phyloP scores from a whole-genome alignment of 768 basidiomycete species.

The Amyloporia xantha region DNA sequence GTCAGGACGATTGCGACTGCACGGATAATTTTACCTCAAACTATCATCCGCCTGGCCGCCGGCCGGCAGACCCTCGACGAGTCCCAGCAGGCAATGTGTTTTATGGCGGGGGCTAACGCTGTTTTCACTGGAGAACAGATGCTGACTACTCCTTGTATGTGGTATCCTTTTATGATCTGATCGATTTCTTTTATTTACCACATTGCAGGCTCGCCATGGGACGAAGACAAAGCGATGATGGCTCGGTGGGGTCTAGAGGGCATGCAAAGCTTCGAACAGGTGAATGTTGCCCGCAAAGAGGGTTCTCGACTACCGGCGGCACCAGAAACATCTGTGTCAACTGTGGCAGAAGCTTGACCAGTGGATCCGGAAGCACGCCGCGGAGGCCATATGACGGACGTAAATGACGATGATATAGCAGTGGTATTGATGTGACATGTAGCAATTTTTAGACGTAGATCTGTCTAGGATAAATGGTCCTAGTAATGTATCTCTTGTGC shows the following conservation, averaged over 20 bases:
- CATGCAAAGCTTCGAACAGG: conserved; percentile 85
- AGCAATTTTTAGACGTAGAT: neutral
- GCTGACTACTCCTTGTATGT: conserved; percentile 93
- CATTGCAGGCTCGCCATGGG: conserved; percentile 80
- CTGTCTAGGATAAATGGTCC: neutral
- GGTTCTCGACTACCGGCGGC: conserved; percentile 21
- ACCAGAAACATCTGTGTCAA: neutral
- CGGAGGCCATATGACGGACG: neutral
- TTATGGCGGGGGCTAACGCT: conserved; percentile 98
- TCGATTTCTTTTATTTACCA: neutral
- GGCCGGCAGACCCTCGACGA: conserved; percentile 86
- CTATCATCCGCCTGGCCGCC: conserved; percentile 93
- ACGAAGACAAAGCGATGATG: conserved; percentile 97
- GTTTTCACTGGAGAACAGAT: conserved; percentile 98
- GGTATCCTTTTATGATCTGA: neutral
- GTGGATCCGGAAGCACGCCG: neutral
- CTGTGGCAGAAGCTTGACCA: too few relatives aligned
- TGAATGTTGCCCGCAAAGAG: conserved; percentile 51
- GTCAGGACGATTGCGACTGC: conserved; percentile 94
- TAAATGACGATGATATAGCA: neutral
- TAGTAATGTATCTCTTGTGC: neutral
- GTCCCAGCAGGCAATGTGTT: conserved; percentile 94
- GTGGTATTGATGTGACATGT: neutral
- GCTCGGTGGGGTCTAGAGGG: conserved; percentile 86
- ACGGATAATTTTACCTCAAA: conserved; percentile 82